Conservation (phyloP, 139 green algal genomes). For the Volvox reticuliferus region DNA sequence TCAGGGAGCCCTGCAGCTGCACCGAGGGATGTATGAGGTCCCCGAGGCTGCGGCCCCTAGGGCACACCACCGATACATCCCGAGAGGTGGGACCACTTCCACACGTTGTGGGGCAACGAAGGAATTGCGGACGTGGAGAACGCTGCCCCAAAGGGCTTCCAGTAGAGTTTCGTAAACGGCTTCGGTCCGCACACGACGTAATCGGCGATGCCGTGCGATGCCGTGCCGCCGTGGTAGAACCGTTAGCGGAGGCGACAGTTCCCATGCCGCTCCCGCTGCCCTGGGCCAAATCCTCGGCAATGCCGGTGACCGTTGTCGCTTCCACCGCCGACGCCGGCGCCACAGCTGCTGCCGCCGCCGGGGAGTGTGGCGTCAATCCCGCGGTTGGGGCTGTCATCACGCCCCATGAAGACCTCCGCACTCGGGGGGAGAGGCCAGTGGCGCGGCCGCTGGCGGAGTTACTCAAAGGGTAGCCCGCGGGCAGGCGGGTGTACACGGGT, state of each 20-base stretch:
- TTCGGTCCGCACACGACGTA: too few relatives aligned
- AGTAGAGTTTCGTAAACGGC: too few relatives aligned
- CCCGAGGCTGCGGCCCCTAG: background rate
- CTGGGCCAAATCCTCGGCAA: background rate
- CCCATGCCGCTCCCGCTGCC: background rate
- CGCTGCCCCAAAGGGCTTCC: background rate
- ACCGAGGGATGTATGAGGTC: background rate
- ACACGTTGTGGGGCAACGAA: too few relatives aligned
- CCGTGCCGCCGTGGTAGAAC: too few relatives aligned
- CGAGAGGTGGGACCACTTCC: background rate
- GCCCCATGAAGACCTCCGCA: background rate
- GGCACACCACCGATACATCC: background rate
- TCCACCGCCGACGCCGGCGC: background rate
- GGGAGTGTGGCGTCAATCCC: background rate
- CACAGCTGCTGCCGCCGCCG: background rate
- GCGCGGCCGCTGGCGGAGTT: background rate
- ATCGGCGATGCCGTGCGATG: too few relatives aligned
- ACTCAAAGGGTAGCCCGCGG: conserved; percentile 27
- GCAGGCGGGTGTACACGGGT: conserved; percentile 8
- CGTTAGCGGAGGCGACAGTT: too few relatives aligned
- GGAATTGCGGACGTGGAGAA: background rate
- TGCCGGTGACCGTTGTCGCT: background rate
- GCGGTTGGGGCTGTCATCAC: background rate
- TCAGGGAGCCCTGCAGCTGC: background rate
- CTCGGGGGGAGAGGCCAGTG: background rate